Evolutionary conservation across 768 basidiomycete species (phyloP), one percentile per base, ranked within the genome.

Genomic region (Russula olivacea): DNA sequence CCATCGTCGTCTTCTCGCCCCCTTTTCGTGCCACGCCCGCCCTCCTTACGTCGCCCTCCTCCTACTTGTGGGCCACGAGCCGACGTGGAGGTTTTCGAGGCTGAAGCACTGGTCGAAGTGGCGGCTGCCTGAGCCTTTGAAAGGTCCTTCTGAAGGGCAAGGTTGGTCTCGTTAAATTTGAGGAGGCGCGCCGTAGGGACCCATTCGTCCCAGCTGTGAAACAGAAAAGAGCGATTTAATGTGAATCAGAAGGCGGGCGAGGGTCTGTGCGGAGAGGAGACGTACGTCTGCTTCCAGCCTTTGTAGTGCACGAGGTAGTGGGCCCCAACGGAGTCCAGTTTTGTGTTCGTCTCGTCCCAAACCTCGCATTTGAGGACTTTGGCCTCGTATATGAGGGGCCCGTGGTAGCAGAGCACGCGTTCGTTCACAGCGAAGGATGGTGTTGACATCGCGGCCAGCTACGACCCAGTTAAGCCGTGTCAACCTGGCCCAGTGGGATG

Each of bases 251-350:
- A 53, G 32, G 32, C 50, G 59, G 53, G 58, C 48, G 23, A 32
- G n/a, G 30, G 25, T 32, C 19, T 64, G 45, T 17, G 23, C 36
- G 34, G 30, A 15, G 14, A 36, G 36, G 28, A 11, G 23, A 77
- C 84, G 68, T 72, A 95, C 93, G 92, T 95, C 74, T 93, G 90
- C 73, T 98, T 99, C 97, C 97, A 99, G 10, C 97, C 97, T 75
- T 98, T 97, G 80, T 99, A 99, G 74, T 99, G 97, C 43, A 99
- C 95, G 64, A 90, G 87, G 75, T 92, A 98, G 69, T 96, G 92
- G 4, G 85, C 83, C 7, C 95, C 96, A 2, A 81, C 73, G 11
- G 74, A 72, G 7, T 85, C 83, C 6, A 82, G 80, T 47, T 82
- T 78, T 0, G 86, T 82, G 59, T 78, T 85, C 19, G 78, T 74